Percentiles rank a stretch among this genome's conserved stretches.
Evolutionary conservation across 352 stramenopile genomes (phyloP).

Genomic region (Globisporangium okanoganense): DNA sequence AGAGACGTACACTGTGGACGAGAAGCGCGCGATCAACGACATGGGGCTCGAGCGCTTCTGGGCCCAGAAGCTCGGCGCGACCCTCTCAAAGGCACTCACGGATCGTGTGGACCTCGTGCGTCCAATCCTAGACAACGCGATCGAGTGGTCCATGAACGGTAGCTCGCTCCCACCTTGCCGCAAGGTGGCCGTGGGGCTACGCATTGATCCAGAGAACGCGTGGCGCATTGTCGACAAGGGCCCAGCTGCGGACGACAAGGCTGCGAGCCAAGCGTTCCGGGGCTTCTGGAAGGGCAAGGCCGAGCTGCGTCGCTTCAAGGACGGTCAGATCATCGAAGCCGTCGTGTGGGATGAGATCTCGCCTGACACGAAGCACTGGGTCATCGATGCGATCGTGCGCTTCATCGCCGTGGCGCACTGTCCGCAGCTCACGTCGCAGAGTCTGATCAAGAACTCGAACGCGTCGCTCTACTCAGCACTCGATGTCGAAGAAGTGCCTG

Average conservation of each 20-base stretch:
- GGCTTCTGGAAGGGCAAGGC: constrained; percentile 87
- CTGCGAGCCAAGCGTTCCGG: constrained; percentile 66
- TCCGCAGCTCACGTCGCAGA: constrained; percentile 36
- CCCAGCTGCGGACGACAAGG: constrained; percentile 79
- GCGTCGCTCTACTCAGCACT: constrained; percentile 60
- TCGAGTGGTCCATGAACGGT: constrained; percentile 53
- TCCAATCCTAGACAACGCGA: constrained; percentile 32
- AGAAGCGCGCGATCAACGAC: constrained; percentile 72
- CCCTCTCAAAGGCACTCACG: constrained; percentile 55
- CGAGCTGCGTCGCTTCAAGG: constrained; percentile 88
- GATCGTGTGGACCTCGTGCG: constrained; percentile 68
- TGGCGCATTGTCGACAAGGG: constrained; percentile 88
- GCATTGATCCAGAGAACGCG: constrained; percentile 74
- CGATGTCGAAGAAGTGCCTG: constrained; percentile 49
- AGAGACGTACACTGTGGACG: constrained; percentile 59
- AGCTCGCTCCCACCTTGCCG: constrained; percentile 29
- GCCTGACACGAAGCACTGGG: constrained; percentile 59
- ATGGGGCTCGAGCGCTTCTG: constrained; percentile 73
- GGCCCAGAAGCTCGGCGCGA: constrained; percentile 41
- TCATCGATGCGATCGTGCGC: constrained; percentile 74
- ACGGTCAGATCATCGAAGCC: constrained; percentile 86
- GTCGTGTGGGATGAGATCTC: constrained; percentile 86
- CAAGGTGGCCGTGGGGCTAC: constrained; percentile 75
- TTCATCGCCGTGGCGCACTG: constrained; percentile 71
- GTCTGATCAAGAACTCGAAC: constrained; percentile 74